Percentiles rank a stretch among this genome's conserved stretches.
These are phyloP conservation scores for Hyphodiscus sp. DNA, from an alignment of 2,329 filamentous ascomycete genomes.

Conservation along the genomic window DNA sequence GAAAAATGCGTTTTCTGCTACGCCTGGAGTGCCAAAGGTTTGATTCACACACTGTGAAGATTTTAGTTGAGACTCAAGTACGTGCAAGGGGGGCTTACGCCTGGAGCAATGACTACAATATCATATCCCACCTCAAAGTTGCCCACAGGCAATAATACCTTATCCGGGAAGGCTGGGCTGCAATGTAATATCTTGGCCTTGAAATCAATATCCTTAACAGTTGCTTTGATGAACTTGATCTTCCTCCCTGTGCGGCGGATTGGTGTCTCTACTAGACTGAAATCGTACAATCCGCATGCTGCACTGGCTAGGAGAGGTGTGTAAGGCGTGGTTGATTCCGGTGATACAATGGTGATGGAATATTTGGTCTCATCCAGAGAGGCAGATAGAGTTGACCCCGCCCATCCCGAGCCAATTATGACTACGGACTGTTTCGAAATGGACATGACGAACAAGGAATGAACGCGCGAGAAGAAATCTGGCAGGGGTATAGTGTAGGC, in stretches of 20 bases:
- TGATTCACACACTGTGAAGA: conserved; percentile 23
- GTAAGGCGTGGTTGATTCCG: conserved; percentile 35
- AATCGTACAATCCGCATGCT: conserved; percentile 38
- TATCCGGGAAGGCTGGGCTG: conserved; percentile 30
- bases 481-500: background rate
- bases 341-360: conserved; percentile 36
- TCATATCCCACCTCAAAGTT: conserved; percentile 36
- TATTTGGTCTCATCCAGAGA: conserved; percentile 32
- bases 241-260: conserved; percentile 32
- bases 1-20: conserved; percentile 18
- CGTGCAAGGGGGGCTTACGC: conserved; percentile 13
- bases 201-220: conserved; percentile 35
- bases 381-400: conserved; percentile 33
- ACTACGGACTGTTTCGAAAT: background rate
- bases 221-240: conserved; percentile 34
- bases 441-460: background rate
- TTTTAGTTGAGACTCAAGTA: background rate
- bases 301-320: conserved; percentile 39
- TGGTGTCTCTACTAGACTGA: conserved; percentile 38
- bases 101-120: conserved; percentile 35
- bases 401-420: conserved; percentile 11
- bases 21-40: conserved; percentile 20
- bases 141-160: conserved; percentile 9
- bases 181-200: conserved; percentile 31
- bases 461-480: background rate